Conservation (phyloP, 371 early-diverging fungal genomes). For the Phascolomyces articulosus region DNA sequence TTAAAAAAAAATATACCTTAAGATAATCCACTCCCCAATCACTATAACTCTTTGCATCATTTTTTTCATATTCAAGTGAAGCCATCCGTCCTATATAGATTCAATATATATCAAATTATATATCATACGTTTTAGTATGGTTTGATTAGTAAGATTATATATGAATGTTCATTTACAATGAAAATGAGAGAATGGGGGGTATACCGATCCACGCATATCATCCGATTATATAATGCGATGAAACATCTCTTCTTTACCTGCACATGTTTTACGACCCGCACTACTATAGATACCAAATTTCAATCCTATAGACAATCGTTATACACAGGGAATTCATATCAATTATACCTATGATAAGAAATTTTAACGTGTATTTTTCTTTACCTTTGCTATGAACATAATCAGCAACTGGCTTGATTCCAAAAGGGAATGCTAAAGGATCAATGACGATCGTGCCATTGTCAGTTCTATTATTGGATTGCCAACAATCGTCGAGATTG, state of each 20-base stretch:
- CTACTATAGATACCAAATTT: conserved; percentile 36
- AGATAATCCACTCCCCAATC: conserved; percentile 27
- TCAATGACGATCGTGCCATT: conserved; percentile 43
- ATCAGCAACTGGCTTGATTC: conserved; percentile 36
- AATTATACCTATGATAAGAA: no score
- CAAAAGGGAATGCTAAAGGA: conserved; percentile 33
- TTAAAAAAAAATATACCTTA: conserved; percentile 14
- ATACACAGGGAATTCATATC: no score
- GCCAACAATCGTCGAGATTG: conserved; percentile 55
- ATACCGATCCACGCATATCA: neutral
- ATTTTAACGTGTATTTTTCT: no score
- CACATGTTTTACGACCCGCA: conserved; percentile 22
- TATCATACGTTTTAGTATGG: no score
- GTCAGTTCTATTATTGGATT: conserved; percentile 23
- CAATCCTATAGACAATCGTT: conserved; percentile 12
- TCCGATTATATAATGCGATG: neutral
- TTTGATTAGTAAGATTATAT: no score
- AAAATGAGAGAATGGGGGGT: no score
- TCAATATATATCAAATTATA: no score
- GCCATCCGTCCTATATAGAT: conserved; percentile 16
- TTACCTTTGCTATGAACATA: conserved; percentile 36
- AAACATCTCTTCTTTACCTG: conserved; percentile 5
- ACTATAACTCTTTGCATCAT: conserved; percentile 25
- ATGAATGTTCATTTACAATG: no score
- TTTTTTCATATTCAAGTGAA: conserved; percentile 17